Percentiles rank a stretch among this genome's conserved stretches.
Evolutionary conservation across 2,329 filamentous ascomycete genomes (phyloP).

Genomic region (Tricladium varicosporioides): DNA sequence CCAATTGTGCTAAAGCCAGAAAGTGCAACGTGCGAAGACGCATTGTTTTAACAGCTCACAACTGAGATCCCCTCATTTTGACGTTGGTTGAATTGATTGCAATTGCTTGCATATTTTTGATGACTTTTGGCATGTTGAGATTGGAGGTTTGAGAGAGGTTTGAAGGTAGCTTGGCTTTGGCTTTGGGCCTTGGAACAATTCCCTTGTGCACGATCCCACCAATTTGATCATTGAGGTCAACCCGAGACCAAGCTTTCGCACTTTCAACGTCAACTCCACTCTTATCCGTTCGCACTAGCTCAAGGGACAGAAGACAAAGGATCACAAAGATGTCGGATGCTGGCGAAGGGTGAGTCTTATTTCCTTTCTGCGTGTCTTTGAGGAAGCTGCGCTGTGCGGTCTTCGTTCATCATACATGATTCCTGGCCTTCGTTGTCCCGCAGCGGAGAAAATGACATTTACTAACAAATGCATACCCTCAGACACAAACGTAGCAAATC

Average conservation of each 20-base stretch:
- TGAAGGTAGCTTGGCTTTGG: no score
- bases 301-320: background rate
- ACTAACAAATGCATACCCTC: slow-evolving; percentile 19
- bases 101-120: background rate
- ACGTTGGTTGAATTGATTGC: background rate
- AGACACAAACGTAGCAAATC: slow-evolving; percentile 51
- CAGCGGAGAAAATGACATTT: background rate
- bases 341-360: slow-evolving; percentile 11
- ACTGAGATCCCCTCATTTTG: background rate
- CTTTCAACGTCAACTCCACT: background rate
- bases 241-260: background rate
- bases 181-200: no score
- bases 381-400: background rate
- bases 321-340: slow-evolving; percentile 11
- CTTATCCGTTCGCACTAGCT: background rate
- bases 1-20: background rate
- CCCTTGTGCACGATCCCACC: no score
- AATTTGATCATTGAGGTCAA: no score
- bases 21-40: background rate
- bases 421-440: background rate
- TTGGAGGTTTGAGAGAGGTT: no score
- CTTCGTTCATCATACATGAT: background rate
- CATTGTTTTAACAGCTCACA: background rate
- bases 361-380: background rate
- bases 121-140: no score